phyloP scores from a whole-genome alignment of 2,329 filamentous ascomycete genomes.

The Trichoderma simmonsii region DNA sequence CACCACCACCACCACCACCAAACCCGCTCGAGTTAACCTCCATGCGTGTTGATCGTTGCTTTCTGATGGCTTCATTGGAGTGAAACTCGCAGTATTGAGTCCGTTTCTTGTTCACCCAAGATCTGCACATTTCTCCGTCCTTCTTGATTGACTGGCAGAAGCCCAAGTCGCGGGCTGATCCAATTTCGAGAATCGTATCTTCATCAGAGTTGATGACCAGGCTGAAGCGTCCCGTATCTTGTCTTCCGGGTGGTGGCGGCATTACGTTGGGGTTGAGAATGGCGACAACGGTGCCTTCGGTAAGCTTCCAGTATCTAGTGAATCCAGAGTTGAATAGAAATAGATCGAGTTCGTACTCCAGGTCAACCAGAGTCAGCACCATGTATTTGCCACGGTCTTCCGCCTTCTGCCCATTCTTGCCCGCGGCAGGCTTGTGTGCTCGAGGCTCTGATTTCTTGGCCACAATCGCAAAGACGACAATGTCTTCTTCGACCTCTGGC shows the following conservation, averaged over 20 bases:
- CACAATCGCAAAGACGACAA: conserved; percentile 84
- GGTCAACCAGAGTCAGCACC: conserved; percentile 81
- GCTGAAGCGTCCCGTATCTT: conserved; percentile 79
- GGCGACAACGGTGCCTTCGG: conserved; percentile 83
- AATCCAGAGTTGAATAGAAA: conserved; percentile 92
- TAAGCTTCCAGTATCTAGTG: conserved; percentile 90
- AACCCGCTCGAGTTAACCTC: conserved; percentile 72
- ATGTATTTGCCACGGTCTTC: conserved; percentile 81
- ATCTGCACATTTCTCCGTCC: conserved; percentile 74
- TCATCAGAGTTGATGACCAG: conserved; percentile 81
- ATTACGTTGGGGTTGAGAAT: conserved; percentile 90
- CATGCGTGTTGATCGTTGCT: conserved; percentile 62
- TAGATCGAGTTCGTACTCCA: conserved; percentile 87
- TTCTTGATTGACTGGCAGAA: conserved; percentile 84
- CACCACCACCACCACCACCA: conserved; percentile 23
- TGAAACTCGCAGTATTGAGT: conserved; percentile 94
- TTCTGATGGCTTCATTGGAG: conserved; percentile 75
- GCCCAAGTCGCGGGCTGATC: conserved; percentile 77
- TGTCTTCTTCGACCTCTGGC: conserved; percentile 80
- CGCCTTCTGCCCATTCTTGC: conserved; percentile 44
- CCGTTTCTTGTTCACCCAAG: conserved; percentile 84
- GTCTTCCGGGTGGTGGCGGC: conserved; percentile 72
- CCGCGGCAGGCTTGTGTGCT: conserved; percentile 47
- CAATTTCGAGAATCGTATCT: conserved; percentile 88
- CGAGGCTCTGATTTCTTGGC: conserved; percentile 84